phyloP scores from a whole-genome alignment of 176 grass and related monocot genomes.

The Oryza meridionalis region DNA sequence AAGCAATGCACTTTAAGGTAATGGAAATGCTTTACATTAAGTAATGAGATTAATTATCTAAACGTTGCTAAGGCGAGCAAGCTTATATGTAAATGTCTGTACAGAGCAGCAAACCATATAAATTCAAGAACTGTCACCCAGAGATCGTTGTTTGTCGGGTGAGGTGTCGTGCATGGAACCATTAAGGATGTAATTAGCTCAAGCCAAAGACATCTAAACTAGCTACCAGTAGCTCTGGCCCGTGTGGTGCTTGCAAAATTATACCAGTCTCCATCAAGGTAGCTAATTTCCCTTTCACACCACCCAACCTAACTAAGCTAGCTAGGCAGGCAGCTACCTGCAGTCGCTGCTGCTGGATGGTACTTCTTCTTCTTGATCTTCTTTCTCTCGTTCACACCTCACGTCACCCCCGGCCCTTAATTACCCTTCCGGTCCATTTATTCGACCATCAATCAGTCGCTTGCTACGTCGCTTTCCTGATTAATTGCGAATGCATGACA shows the following conservation, averaged over 20 bases:
- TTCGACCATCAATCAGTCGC: slow-evolving; percentile 12
- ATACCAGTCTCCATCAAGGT: background rate
- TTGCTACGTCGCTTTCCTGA: slow-evolving; percentile 9
- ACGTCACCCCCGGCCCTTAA: background rate
- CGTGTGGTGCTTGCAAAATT: background rate
- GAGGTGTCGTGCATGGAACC: background rate
- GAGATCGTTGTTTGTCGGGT: background rate
- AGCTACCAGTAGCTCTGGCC: background rate
- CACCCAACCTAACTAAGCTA: background rate
- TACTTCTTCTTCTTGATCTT: background rate
- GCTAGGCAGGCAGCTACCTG: background rate
- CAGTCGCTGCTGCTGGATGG: background rate
- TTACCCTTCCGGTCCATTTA: background rate
- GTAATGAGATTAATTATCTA: background rate
- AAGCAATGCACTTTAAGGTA: background rate
- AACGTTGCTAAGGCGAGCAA: background rate
- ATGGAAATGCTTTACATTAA: too few species aligned
- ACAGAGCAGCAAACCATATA: background rate
- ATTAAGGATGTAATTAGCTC: background rate
- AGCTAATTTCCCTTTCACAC: background rate
- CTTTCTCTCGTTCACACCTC: background rate
- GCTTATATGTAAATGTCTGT: background rate
- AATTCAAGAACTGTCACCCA: background rate
- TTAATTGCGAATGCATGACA: background rate
- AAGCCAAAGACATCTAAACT: background rate